Percentiles rank a stretch among this genome's conserved stretches.
These are phyloP conservation scores for Acanthamoeba castellanii DNA, from an alignment of 208 protist species.

Conservation along the genomic window DNA sequence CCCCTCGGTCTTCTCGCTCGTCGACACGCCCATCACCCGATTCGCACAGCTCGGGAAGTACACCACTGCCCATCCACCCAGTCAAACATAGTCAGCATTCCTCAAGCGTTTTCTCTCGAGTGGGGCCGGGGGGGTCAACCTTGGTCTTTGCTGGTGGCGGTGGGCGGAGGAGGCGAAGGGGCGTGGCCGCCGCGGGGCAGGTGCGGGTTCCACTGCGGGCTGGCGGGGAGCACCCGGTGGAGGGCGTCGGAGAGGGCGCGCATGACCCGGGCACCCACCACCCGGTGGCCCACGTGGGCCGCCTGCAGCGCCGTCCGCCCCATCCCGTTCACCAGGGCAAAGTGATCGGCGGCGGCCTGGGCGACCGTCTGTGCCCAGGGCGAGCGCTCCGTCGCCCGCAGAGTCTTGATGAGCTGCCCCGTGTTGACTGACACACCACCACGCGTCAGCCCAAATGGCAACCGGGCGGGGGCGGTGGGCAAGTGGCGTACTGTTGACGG, in stretches of 20 bases:
- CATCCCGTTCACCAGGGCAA: background rate
- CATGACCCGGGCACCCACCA: background rate
- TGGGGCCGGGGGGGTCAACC: too few relatives aligned
- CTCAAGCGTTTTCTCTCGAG: too few relatives aligned
- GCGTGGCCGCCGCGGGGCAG: background rate
- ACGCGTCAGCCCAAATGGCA: background rate
- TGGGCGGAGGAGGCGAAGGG: background rate
- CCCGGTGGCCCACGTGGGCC: background rate
- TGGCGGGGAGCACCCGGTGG: background rate
- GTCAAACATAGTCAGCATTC: background rate
- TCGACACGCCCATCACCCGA: slow-evolving; percentile 13
- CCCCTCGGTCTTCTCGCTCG: background rate
- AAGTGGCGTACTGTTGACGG: slow-evolving; percentile 78
- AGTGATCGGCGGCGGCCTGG: slow-evolving; percentile 74
- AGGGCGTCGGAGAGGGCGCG: background rate
- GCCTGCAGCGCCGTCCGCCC: background rate
- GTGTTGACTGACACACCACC: slow-evolving; percentile 84
- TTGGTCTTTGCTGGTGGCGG: too few relatives aligned
- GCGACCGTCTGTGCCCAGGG: background rate
- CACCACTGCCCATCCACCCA: background rate
- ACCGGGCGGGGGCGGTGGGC: background rate
- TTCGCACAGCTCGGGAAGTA: slow-evolving; percentile 45
- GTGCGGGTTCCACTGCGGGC: background rate
- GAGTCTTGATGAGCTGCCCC: slow-evolving; percentile 80
- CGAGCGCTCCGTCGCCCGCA: slow-evolving; percentile 5